Conservation (phyloP, 2,329 filamentous ascomycete genomes). For the Curvularia eragrostidis region DNA sequence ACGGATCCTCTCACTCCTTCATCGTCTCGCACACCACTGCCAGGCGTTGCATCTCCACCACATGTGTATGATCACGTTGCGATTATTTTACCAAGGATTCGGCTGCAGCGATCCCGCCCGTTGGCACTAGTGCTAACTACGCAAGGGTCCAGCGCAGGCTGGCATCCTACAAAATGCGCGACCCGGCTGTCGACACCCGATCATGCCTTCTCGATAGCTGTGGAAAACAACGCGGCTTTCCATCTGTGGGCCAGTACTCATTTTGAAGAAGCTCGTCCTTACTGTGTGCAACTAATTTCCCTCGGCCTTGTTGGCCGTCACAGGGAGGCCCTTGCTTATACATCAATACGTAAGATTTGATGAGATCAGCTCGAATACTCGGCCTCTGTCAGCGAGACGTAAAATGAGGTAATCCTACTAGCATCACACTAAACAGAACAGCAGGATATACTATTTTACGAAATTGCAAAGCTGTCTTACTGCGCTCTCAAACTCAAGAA, state of each 20-base stretch:
- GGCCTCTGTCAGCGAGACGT: neutral
- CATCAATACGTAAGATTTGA: neutral
- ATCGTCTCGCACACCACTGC: neutral
- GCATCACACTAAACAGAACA: neutral
- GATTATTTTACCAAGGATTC: neutral
- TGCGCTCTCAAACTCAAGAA: neutral
- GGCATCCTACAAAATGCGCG: neutral
- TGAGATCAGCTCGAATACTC: neutral
- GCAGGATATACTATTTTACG: neutral
- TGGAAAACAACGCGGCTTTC: neutral
- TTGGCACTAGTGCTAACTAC: neutral
- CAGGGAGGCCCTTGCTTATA: neutral
- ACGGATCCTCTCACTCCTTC: slow-evolving; percentile 4
- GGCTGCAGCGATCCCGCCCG: neutral
- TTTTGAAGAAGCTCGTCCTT: neutral
- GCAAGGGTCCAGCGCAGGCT: neutral
- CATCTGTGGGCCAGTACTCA: neutral
- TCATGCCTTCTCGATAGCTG: neutral
- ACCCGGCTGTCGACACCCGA: neutral
- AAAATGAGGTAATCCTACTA: neutral
- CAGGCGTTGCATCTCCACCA: neutral
- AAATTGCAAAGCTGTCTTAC: neutral
- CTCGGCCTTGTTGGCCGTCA: slow-evolving; percentile 6
- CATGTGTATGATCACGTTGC: neutral
- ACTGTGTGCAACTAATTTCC: neutral